Evolutionary conservation across 345 rosid genomes (phyloP), one percentile per base, ranked within the genome.

Genomic region (Gossypium raimondii): DNA sequence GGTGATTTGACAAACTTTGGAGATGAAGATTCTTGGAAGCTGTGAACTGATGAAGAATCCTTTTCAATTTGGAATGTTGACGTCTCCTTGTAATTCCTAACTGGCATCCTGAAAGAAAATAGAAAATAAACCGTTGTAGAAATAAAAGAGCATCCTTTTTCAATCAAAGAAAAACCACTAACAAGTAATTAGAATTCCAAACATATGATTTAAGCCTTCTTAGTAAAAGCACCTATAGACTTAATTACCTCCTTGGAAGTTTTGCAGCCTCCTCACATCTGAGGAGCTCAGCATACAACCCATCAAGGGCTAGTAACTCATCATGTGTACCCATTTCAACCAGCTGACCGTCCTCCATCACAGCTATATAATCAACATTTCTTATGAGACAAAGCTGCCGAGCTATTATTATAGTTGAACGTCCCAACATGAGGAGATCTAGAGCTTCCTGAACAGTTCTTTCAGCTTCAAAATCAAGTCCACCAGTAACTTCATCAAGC

Each of bases 271-370:
- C 97, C 85, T 94, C 98, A 80, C 94, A 90, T 83, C 87, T 92
- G 24, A 94, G 90, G 82, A 94, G 97, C 81, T 94, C 98, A 8
- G 97, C 93, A 78, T 94, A 94, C 72, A 94, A 81, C 52, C 93
- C 93, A 81, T 87, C 90, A 76, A 85, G 83, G 79, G 76, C 81
- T 76, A 89, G 78, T 56, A 94, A 75, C 82, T 94, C 98, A 77
- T 94, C 98, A 80, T 94, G 98, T 50, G 98, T 94, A 63, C 98
- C 98, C 92, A 94, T 92, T 85, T 94, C 98, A 83, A 94, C 91
- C 58, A 94, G 98, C 82, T 85, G 97, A 4, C 98, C 98, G 80
- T 94, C 98, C 84, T 94, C 98, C 98, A 94, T 92, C 74, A 92
- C 97, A 50, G 98, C 94, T 69, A 94, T 94, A 73, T 94, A 94